Conservation (phyloP, 2,329 filamentous ascomycete genomes). For the Colletotrichum siamense region DNA sequence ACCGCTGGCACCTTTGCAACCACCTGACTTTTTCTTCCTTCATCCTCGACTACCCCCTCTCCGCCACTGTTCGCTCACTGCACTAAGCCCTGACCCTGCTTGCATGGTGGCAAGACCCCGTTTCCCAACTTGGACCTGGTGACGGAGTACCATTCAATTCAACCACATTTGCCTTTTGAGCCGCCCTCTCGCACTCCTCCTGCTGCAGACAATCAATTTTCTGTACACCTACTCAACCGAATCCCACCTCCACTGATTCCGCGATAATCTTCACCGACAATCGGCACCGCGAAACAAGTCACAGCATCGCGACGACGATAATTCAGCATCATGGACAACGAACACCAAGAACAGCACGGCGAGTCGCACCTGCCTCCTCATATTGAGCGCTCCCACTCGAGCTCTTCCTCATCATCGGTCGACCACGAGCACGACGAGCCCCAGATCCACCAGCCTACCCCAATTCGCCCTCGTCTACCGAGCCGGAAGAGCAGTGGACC, state of each 20-base stretch:
- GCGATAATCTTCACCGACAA: not conserved
- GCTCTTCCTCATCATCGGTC: constrained; percentile 36
- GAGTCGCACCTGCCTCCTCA: constrained; percentile 29
- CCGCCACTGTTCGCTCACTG: constrained; percentile 10
- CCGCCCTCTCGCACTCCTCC: not conserved
- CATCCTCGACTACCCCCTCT: constrained; percentile 15
- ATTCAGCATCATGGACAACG: constrained; percentile 24
- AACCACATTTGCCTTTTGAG: constrained; percentile 13
- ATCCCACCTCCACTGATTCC: not conserved
- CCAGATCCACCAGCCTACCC: constrained; percentile 55
- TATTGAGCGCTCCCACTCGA: constrained; percentile 41
- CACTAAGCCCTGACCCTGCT: constrained; percentile 14
- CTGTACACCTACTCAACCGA: not conserved
- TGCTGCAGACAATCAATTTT: not conserved
- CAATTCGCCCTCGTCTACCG: constrained; percentile 69
- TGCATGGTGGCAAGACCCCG: constrained; percentile 22
- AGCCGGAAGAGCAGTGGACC: constrained; percentile 82
- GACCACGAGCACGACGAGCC: constrained; percentile 38
- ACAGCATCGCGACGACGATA: not conserved
- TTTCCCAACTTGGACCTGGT: constrained; percentile 19
- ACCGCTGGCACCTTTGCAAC: constrained; percentile 11
- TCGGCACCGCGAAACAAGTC: not conserved
- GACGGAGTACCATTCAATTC: constrained; percentile 15
- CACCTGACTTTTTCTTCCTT: constrained; percentile 10
- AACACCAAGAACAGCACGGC: constrained; percentile 24